phyloP scores from a whole-genome alignment of 371 early-diverging fungal genomes.

The Choanephora cucurbitarum region DNA sequence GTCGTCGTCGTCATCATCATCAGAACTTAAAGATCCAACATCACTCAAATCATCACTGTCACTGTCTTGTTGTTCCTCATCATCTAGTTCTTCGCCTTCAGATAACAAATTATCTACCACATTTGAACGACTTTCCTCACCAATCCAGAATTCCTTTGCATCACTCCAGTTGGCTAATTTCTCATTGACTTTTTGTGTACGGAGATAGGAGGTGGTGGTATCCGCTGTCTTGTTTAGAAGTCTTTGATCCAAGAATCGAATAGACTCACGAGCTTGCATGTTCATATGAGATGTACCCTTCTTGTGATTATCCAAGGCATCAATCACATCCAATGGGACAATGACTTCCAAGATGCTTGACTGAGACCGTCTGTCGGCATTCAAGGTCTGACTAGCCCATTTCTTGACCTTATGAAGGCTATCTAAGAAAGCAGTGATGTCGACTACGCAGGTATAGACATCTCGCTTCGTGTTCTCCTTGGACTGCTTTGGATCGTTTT shows the following conservation, averaged over 20 bases:
- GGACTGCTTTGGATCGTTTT: conserved; percentile 17
- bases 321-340: conserved; percentile 68
- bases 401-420: conserved; percentile 54
- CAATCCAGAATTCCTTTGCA: conserved; percentile 53
- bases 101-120: conserved; percentile 29
- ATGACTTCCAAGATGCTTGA: conserved; percentile 51
- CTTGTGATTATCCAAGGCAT: conserved; percentile 70
- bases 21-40: conserved; percentile 9
- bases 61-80: conserved; percentile 9
- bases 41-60: conserved; percentile 27
- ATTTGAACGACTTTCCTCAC: conserved; percentile 34
- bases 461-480: conserved; percentile 13
- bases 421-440: conserved; percentile 54
- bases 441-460: conserved; percentile 51
- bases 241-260: conserved; percentile 73
- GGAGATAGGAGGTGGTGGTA: conserved; percentile 31
- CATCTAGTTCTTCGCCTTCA: conserved; percentile 15
- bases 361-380: conserved; percentile 28
- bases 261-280: conserved; percentile 72
- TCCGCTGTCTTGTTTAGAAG: conserved; percentile 14
- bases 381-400: conserved; percentile 47
- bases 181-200: conserved; percentile 52
- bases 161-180: conserved; percentile 54
- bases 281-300: conserved; percentile 67
- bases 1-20: conserved; percentile 4